These are phyloP conservation scores for Fusarium sp. DNA, from an alignment of 2,329 filamentous ascomycete genomes.

Conservation along the genomic window DNA sequence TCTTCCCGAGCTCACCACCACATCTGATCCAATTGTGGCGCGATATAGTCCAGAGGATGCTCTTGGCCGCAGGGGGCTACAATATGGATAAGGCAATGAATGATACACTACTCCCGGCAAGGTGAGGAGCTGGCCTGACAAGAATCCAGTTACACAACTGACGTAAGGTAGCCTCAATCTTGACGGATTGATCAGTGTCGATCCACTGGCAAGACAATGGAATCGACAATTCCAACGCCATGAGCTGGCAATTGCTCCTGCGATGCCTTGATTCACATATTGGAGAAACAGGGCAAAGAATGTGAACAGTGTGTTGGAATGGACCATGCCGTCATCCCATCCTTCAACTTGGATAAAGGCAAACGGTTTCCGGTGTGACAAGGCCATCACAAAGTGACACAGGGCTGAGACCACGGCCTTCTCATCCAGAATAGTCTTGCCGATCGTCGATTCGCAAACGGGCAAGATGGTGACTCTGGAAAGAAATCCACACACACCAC, in stretches of 20 bases:
- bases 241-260: not conserved
- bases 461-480: not conserved
- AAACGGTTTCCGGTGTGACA: conserved; percentile 12
- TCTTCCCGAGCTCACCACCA: conserved; percentile 18
- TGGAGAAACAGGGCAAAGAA: conserved; percentile 4
- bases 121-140: not conserved
- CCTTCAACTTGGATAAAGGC: not conserved
- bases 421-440: not conserved
- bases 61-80: not conserved
- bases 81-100: conserved; percentile 3
- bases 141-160: conserved; percentile 4
- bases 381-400: conserved; percentile 5
- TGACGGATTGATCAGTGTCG: conserved; percentile 9
- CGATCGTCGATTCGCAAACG: conserved; percentile 16
- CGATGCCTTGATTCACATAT: not conserved
- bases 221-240: not conserved
- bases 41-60: conserved; percentile 2
- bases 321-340: conserved; percentile 22
- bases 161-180: conserved; percentile 4
- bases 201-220: conserved; percentile 13
- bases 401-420: conserved; percentile 21
- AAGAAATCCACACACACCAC: not conserved
- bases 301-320: conserved; percentile 26
- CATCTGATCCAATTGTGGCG: conserved; percentile 12
- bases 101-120: not conserved